These are phyloP conservation scores for Brassica rapa DNA, from an alignment of 345 rosid genomes.

Conservation along the genomic window DNA sequence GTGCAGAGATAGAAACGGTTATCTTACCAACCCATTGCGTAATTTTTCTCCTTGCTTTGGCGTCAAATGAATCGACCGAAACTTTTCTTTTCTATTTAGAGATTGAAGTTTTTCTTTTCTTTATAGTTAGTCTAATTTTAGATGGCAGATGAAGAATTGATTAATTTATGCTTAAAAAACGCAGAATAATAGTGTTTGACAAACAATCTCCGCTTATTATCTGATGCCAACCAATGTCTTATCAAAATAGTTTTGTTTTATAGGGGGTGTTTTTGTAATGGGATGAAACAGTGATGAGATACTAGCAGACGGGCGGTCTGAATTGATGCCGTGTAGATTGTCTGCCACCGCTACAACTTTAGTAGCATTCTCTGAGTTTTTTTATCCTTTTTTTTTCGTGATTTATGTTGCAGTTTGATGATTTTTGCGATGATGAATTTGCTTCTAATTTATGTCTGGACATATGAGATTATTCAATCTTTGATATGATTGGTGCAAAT, in stretches of 20 bases:
- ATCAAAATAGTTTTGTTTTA: background rate
- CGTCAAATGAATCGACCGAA: constrained; percentile 45
- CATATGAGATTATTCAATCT: constrained; percentile 36
- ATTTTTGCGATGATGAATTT: constrained; percentile 28
- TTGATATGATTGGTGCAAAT: constrained; percentile 26
- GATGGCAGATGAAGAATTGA: constrained; percentile 40
- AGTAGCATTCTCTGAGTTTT: no score
- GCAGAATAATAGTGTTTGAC: constrained; percentile 31
- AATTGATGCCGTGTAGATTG: constrained; percentile 33
- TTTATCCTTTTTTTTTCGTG: no score
- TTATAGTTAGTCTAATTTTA: no score
- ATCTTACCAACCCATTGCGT: constrained; percentile 44
- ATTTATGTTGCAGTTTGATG: no score
- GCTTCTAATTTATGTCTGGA: constrained; percentile 41
- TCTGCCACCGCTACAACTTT: no score
- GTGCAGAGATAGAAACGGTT: constrained; percentile 35
- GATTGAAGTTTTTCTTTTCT: no score
- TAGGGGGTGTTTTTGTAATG: background rate
- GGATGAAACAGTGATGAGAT: constrained; percentile 32
- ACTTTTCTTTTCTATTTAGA: background rate
- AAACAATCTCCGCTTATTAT: constrained; percentile 45
- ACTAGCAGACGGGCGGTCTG: constrained; percentile 49
- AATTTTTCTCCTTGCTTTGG: constrained; percentile 30
- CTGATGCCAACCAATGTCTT: constrained; percentile 39
- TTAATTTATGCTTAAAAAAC: constrained; percentile 38